Percentiles rank a stretch among this genome's conserved stretches.
These are phyloP conservation scores for Ballota nigra DNA, from an alignment of 257 asterid genomes.

Conservation along the genomic window DNA sequence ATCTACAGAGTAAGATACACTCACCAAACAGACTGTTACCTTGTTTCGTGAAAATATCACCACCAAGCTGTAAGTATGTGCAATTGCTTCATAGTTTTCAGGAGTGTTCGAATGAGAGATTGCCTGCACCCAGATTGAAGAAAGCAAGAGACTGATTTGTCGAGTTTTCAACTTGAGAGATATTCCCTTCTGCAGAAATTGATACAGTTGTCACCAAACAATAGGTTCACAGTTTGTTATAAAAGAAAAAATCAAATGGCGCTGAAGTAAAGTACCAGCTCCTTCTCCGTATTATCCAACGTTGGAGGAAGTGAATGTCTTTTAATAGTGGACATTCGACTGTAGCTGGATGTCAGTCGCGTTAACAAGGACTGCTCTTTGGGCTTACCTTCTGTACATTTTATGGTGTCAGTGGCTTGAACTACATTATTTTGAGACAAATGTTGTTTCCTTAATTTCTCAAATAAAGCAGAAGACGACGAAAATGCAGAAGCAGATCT, in stretches of 20 bases:
- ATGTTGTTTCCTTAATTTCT: slow-evolving; percentile 48
- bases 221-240: slow-evolving; percentile 3
- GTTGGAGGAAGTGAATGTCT: slow-evolving; percentile 43
- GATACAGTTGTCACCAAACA: slow-evolving; percentile 23
- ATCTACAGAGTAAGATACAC: slow-evolving; percentile 18
- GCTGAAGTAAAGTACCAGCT: slow-evolving; percentile 40
- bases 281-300: slow-evolving; percentile 46
- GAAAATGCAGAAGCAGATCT: slow-evolving; percentile 69
- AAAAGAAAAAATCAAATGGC: slow-evolving; percentile 19
- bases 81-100: slow-evolving; percentile 69
- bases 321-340: slow-evolving; percentile 40
- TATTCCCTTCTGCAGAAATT: slow-evolving; percentile 54
- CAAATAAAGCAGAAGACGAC: slow-evolving; percentile 65
- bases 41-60: slow-evolving; percentile 62
- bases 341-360: slow-evolving; percentile 57
- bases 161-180: slow-evolving; percentile 64
- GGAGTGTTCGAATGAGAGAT: slow-evolving; percentile 57
- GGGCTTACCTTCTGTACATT: slow-evolving; percentile 33
- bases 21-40: slow-evolving; percentile 34
- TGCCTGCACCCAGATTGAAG: slow-evolving; percentile 78
- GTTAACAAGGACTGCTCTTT: slow-evolving; percentile 51
- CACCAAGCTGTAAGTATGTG: slow-evolving; percentile 71
- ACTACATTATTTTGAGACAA: slow-evolving; percentile 33
- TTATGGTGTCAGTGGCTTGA: slow-evolving; percentile 36
- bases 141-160: slow-evolving; percentile 73